Conservation (phyloP, 2,329 filamentous ascomycete genomes). For the Pezicula rhizophila region DNA sequence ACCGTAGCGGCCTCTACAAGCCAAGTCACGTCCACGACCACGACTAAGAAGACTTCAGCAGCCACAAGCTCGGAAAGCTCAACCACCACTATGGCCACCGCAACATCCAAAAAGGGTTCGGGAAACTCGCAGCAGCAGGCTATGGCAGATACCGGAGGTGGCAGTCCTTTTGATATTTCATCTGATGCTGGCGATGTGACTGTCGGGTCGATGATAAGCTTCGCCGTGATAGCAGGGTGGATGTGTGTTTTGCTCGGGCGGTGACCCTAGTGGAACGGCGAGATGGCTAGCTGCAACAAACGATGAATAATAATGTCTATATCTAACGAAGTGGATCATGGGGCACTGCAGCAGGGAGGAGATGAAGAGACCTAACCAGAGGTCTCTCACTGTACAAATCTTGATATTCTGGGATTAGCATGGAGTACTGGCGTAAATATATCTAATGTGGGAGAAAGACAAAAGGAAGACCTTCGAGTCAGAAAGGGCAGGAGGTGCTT, state of each 20-base stretch:
- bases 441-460: no score
- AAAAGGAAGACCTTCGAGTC: no score
- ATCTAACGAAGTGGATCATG: background rate
- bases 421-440: no score
- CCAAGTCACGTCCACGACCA: background rate
- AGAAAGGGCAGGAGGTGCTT: no score
- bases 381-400: no score
- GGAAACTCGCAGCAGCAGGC: conserved; percentile 1
- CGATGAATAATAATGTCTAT: background rate
- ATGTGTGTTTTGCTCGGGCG: background rate
- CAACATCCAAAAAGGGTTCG: background rate
- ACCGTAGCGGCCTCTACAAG: background rate
- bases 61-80: background rate
- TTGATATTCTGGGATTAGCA: no score
- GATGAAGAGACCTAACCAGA: no score
- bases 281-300: background rate
- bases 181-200: conserved; percentile 1
- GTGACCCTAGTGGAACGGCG: background rate
- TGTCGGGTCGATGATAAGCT: background rate
- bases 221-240: background rate
- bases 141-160: conserved; percentile 3
- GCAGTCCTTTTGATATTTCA: conserved; percentile 8
- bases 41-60: conserved; percentile 1
- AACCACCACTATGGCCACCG: background rate
- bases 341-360: no score